Conservation (phyloP, 2,329 filamentous ascomycete genomes). For the Trichocomaceae sp. region DNA sequence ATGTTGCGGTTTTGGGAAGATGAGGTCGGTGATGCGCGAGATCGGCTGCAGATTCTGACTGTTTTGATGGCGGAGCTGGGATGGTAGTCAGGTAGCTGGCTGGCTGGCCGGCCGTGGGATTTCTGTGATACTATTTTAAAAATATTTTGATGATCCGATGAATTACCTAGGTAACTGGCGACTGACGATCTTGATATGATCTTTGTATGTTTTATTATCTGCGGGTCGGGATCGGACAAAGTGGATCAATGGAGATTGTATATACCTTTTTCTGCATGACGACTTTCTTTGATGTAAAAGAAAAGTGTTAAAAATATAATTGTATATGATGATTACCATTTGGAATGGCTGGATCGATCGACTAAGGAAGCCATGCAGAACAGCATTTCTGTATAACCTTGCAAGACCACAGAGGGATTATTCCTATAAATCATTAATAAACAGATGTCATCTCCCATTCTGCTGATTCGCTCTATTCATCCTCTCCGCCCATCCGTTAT, state of each 20-base stretch:
- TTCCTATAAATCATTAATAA: neutral
- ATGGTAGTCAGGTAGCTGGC: neutral
- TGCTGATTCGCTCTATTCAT: conserved; percentile 11
- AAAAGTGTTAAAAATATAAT: neutral
- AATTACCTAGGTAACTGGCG: neutral
- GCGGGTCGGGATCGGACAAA: neutral
- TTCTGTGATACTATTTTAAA: no score
- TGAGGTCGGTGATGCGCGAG: conserved; percentile 22
- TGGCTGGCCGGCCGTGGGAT: no score
- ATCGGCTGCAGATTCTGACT: conserved; percentile 20
- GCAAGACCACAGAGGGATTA: neutral
- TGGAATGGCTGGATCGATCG: neutral
- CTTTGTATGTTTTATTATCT: neutral
- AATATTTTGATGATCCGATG: neutral
- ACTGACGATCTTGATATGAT: neutral
- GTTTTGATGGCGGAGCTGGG: conserved; percentile 15
- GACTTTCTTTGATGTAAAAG: neutral
- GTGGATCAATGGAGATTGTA: neutral
- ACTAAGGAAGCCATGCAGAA: no score
- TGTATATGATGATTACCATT: neutral
- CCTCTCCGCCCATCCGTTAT: conserved; percentile 34
- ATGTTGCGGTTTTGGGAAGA: conserved; percentile 25
- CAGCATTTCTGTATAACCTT: no score
- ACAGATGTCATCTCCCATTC: neutral
- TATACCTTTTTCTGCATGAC: neutral